A percentile compares a stretch with the other conserved stretches of the same genome.
Conservation (phyloP, 192 early-diverging fungal species). For the Chytriomyces sp. region DNA sequence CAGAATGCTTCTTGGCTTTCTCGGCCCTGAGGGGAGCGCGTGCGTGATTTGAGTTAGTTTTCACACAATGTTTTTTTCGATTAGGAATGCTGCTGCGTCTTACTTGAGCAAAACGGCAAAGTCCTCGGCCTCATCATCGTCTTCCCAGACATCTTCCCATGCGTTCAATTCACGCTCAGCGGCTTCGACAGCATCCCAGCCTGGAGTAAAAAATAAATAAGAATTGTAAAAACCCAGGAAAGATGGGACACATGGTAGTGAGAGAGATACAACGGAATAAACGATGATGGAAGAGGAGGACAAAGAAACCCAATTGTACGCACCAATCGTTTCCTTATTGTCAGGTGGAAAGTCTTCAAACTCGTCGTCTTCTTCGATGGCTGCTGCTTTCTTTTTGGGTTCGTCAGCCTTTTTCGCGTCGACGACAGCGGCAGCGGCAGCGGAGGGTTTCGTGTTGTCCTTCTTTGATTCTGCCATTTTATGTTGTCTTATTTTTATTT, state of each 20-base stretch:
- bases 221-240: no score
- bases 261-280: no score
- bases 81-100: no score
- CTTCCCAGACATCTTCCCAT: conserved; percentile 12
- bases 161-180: conserved; percentile 22
- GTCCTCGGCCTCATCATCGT: conserved; percentile 4
- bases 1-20: not conserved
- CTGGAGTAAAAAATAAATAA: not conserved
- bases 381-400: not conserved
- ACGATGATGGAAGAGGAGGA: no score
- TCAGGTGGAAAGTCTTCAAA: conserved; percentile 16
- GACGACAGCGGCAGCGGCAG: not conserved
- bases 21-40: not conserved
- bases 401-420: conserved; percentile 2
- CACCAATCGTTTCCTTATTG: conserved; percentile 5
- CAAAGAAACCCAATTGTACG: no score
- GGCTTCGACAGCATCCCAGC: conserved; percentile 22
- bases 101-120: conserved; percentile 4
- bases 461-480: not conserved
- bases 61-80: no score
- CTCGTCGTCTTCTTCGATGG: conserved; percentile 24
- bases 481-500: no score
- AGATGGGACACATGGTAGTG: no score
- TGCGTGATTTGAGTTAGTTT: no score
- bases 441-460: not conserved